Evolutionary conservation across 1,139 yeast genomes (phyloP), one percentile per base, ranked within the genome.

Genomic region (Saccharomycopsis hybrid): DNA sequence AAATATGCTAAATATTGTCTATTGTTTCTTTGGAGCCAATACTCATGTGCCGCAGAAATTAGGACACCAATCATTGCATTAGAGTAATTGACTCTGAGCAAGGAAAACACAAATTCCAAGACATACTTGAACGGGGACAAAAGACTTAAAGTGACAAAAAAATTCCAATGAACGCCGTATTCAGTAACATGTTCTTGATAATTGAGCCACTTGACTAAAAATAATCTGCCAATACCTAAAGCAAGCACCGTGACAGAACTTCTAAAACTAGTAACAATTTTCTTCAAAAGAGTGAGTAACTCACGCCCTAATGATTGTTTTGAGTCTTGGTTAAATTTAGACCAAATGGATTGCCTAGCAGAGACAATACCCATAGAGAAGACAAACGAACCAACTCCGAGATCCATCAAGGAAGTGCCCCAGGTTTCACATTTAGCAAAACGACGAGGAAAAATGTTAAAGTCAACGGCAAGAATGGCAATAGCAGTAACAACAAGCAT

Each of bases 301-400:
- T 42, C 38, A 2, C 37, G 38, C 29, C 28, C 24, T 3, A 42
- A 13, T 3, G 41, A 38, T 29, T 40, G 13, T 37, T 43, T 30
- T 9, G 50, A 48, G 1, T 61, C 54, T 5, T 62, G 60, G 5
- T 62, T 56, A 52, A 69, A 64, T 33, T 65, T 60, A 32, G 70
- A 70, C 43, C 77, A 71, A 24, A 88, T 65, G 1, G 76, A 61
- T 1, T 76, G 62, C 49, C 96, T 73, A 0, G 95, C 77, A 44
- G 90, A 82, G 1, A 88, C 96, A 41, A 92, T 65, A 0, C 98
- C 98, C 88, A 88, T 86, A 30, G 96, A 86, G 62, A 90, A 94
- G 7, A 92, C 98, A 71, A 94, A 92, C n/a, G 97, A 89, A 1
- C 98, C 98, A 28, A 92, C 98, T 2, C 98, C 98, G 47, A 92